Evolutionary conservation across 371 early-diverging fungal genomes (phyloP).

Genomic region (Mortierella sp.): DNA sequence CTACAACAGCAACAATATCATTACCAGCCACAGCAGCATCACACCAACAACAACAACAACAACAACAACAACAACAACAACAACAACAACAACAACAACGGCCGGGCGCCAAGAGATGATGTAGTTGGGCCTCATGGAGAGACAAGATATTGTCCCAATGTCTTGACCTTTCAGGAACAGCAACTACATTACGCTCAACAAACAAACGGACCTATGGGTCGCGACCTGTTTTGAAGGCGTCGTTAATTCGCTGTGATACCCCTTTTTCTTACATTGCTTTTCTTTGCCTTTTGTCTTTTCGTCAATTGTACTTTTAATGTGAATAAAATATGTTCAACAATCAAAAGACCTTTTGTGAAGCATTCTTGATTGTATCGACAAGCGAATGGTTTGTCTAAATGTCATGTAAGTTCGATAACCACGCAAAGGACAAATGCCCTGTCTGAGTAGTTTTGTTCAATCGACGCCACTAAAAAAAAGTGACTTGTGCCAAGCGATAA

Average conservation of each 20-base stretch:
- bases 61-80: neutral
- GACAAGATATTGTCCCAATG: conserved; percentile 17
- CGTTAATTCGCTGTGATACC: neutral
- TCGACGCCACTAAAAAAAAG: conserved; percentile 13
- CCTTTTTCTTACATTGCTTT: neutral
- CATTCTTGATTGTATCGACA: no score
- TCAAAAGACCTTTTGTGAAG: no score
- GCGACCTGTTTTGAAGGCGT: conserved; percentile 22
- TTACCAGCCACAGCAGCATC: neutral
- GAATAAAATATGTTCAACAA: neutral
- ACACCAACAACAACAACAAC: neutral
- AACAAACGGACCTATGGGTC: conserved; percentile 21
- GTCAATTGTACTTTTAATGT: neutral
- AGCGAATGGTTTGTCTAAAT: no score
- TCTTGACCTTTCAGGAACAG: conserved; percentile 41
- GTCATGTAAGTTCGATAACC: no score
- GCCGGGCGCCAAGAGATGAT: conserved; percentile 24
- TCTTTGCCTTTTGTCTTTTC: neutral
- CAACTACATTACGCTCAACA: conserved; percentile 43
- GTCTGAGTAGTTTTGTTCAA: neutral
- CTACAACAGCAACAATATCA: conserved; percentile 14
- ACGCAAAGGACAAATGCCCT: neutral
- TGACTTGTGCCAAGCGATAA: neutral
- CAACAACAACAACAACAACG: neutral
- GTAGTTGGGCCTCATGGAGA: conserved; percentile 40